Conservation (phyloP, 2,329 filamentous ascomycete genomes). For the Alternaria ethzedia region DNA sequence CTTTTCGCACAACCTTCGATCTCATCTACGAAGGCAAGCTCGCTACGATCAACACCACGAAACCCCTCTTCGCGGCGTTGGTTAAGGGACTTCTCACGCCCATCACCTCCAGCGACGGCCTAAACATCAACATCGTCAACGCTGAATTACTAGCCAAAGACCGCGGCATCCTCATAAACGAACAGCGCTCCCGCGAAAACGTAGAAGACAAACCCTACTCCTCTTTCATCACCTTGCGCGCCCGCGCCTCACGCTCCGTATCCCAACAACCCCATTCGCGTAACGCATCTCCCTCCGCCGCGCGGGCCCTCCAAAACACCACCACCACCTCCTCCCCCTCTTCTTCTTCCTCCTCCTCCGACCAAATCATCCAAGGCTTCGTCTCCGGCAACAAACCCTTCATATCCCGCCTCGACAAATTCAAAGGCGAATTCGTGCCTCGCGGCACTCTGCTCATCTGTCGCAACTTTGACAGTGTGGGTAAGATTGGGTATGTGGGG, state of each 20-base stretch:
- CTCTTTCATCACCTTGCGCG: slow-evolving; percentile 73
- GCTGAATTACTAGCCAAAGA: slow-evolving; percentile 76
- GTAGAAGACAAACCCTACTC: slow-evolving; percentile 69
- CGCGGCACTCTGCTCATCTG: slow-evolving; percentile 78
- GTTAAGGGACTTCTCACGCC: slow-evolving; percentile 76
- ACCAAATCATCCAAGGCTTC: slow-evolving; percentile 69
- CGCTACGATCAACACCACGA: slow-evolving; percentile 73
- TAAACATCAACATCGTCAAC: slow-evolving; percentile 84
- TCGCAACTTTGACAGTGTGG: slow-evolving; percentile 80
- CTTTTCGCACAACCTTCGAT: slow-evolving; percentile 73
- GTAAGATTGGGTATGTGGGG: slow-evolving; percentile 83
- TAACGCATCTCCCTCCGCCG: slow-evolving; percentile 38
- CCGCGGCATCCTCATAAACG: slow-evolving; percentile 78
- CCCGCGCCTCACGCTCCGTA: slow-evolving; percentile 52
- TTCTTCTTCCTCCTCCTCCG: slow-evolving; percentile 13
- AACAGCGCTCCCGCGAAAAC: slow-evolving; percentile 69
- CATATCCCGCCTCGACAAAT: slow-evolving; percentile 76
- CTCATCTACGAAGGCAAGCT: slow-evolving; percentile 79
- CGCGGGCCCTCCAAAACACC: slow-evolving; percentile 12
- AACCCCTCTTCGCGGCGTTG: slow-evolving; percentile 78
- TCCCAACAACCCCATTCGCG: slow-evolving; percentile 32
- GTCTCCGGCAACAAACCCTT: slow-evolving; percentile 68
- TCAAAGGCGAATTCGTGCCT: slow-evolving; percentile 75
- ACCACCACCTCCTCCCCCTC: background rate
- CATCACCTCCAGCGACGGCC: slow-evolving; percentile 69